Percentiles rank a stretch among this genome's conserved stretches.
Evolutionary conservation across 2,329 filamentous ascomycete genomes (phyloP).

Genomic region (Fusarium sublunatum): DNA sequence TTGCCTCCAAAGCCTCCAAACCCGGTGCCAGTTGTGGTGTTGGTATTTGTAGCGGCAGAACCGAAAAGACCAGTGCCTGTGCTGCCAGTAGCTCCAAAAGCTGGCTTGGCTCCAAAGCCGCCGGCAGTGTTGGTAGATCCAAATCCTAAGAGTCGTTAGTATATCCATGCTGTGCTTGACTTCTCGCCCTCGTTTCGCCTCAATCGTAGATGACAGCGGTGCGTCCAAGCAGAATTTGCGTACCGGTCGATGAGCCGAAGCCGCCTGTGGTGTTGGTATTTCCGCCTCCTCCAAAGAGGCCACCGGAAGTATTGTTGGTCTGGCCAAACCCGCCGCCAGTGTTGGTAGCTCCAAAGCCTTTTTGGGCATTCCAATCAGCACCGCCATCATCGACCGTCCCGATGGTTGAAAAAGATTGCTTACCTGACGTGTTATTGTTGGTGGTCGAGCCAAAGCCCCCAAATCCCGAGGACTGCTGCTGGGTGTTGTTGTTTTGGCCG

Average conservation of each 20-base stretch:
- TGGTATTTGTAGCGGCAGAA: conserved; percentile 53
- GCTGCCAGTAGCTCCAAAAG: conserved; percentile 61
- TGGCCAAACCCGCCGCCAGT: conserved; percentile 58
- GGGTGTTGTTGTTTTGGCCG: conserved; percentile 64
- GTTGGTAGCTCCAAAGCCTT: conserved; percentile 52
- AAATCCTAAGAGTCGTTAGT: conserved; percentile 49
- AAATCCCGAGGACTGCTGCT: conserved; percentile 61
- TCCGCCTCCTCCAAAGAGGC: conserved; percentile 58
- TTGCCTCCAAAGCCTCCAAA: conserved; percentile 57
- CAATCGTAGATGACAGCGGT: conserved; percentile 35
- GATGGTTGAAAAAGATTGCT: conserved; percentile 48
- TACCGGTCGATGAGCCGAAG: conserved; percentile 53
- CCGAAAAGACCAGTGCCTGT: conserved; percentile 61
- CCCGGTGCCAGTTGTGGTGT: conserved; percentile 52
- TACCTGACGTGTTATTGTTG: conserved; percentile 63
- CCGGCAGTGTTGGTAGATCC: conserved; percentile 50
- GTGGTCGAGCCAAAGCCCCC: conserved; percentile 65
- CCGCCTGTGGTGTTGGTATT: conserved; percentile 49
- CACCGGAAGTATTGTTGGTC: conserved; percentile 47
- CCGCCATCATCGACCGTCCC: conserved; percentile 36
- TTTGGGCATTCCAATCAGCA: conserved; percentile 44
- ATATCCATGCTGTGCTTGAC: conserved; percentile 15
- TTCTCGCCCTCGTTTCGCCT: conserved; percentile 24
- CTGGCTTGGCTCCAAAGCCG: conserved; percentile 60
- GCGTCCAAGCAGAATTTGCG: conserved; percentile 35